Evolutionary conservation across 73 alveolate genomes (phyloP), one percentile per base, ranked within the genome.

Genomic region (Uronychia setigera): DNA sequence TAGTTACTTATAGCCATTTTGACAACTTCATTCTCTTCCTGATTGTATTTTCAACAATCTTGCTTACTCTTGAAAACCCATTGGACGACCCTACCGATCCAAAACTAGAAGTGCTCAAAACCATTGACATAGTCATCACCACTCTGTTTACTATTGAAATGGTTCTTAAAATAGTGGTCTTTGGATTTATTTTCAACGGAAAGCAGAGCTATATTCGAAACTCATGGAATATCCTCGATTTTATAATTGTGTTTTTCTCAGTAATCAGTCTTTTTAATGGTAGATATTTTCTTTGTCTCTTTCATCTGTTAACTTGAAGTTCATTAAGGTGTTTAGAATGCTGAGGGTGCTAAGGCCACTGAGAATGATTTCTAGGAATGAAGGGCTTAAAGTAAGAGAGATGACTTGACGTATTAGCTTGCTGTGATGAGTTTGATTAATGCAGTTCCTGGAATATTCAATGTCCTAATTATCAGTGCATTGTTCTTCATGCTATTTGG

Each of bases 211-310:
- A 98, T 85, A 83, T 98, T 34, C 80, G 97, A 80, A 97, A 95
- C 84, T 85, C 94, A 77, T 98, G 99, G 99, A 96, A 96, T 89
- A 77, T 85, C 60, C 76, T 98, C 33, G 99, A 98, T 94, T 97
- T 98, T 92, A 86, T 96, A 9, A 94, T 98, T 74, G 99, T 98
- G 5, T 31, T 97, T n/a, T 82, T 95, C 80, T 97, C 99, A 32
- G 81, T 97, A 26, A 85, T 33, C 85, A 99, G 99, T 25, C 91
- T 97, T 84, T 90, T 93, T 11, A 75, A 88, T 59, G 95, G 88
- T 89, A 97, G 90, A 26, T 96, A 29, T 86, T 94, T 60, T 96
- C 98, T 32, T 76, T 97, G 35, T 83, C 96, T 1, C 58, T 81
- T 13, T 58, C 77, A 57, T 34, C 80, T 9, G 80, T 81, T 29